These are phyloP conservation scores for Debaryomyces subglobosus DNA, from an alignment of 1,139 yeast genomes.

Conservation along the genomic window DNA sequence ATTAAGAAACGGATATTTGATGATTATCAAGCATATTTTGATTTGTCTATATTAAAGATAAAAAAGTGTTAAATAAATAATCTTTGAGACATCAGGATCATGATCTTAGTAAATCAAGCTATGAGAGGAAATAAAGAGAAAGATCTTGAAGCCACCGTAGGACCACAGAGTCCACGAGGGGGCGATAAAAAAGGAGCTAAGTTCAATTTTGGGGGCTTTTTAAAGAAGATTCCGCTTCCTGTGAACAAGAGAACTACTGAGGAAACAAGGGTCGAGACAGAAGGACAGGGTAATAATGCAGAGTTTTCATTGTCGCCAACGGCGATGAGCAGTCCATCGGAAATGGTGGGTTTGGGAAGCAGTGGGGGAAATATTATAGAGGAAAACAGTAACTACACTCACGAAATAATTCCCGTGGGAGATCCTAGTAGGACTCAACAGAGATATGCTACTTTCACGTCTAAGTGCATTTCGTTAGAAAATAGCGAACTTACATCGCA, in stretches of 20 bases:
- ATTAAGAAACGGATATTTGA: neutral
- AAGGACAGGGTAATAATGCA: neutral
- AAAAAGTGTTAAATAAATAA: neutral
- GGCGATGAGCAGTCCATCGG: neutral
- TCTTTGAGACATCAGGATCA: neutral
- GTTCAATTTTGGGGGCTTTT: constrained; percentile 25
- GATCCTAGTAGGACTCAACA: constrained; percentile 11
- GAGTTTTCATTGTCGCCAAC: constrained; percentile 5
- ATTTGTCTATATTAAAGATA: neutral
- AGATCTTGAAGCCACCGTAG: neutral
- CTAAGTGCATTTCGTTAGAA: constrained; percentile 44
- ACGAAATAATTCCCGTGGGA: constrained; percentile 9
- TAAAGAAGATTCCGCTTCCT: constrained; percentile 19
- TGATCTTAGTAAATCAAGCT: constrained; percentile 6
- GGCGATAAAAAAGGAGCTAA: constrained; percentile 9
- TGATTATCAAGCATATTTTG: neutral
- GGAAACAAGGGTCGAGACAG: neutral
- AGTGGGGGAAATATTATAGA: neutral
- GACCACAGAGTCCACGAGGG: neutral
- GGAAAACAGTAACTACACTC: constrained; percentile 8
- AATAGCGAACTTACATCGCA: constrained; percentile 45
- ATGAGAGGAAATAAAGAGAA: constrained; percentile 6
- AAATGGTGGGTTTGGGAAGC: neutral
- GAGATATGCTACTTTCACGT: constrained; percentile 35
- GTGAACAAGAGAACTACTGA: neutral